A percentile compares a stretch with the other conserved stretches of the same genome.
phyloP scores from a whole-genome alignment of 208 protist genomes.

The Acanthamoeba triangularis region DNA sequence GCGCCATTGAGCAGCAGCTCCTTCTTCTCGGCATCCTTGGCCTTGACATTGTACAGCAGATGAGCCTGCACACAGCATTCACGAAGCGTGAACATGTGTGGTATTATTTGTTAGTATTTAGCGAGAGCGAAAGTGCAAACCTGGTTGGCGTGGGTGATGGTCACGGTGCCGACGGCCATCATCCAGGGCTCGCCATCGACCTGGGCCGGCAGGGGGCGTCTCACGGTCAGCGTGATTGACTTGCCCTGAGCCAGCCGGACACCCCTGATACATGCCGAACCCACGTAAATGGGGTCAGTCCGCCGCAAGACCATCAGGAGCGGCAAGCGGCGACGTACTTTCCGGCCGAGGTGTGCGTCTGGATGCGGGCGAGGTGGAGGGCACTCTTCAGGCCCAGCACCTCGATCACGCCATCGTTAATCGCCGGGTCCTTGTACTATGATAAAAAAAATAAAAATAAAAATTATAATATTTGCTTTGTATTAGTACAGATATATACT shows the following conservation, averaged over 20 bases:
- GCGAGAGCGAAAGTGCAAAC: neutral
- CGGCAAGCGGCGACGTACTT: neutral
- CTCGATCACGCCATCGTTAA: constrained; percentile 66
- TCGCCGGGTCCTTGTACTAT: constrained; percentile 56
- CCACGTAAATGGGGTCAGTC: no score
- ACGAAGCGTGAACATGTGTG: neutral
- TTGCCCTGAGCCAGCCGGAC: constrained; percentile 48
- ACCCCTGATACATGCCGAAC: neutral
- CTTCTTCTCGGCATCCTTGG: constrained; percentile 66
- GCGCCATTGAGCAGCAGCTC: constrained; percentile 35
- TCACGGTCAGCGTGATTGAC: constrained; percentile 29
- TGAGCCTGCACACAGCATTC: neutral
- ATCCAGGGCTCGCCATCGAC: constrained; percentile 71
- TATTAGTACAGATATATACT: neutral
- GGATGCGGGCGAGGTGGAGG: constrained; percentile 62
- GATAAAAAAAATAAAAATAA: neutral
- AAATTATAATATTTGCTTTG: no score
- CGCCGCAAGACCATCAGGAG: neutral
- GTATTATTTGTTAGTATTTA: neutral
- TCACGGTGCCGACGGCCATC: constrained; percentile 14
- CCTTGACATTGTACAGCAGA: constrained; percentile 54
- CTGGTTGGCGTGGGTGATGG: constrained; percentile 21
- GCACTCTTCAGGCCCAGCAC: constrained; percentile 63
- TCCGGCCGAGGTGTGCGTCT: constrained; percentile 56
- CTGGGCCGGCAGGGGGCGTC: constrained; percentile 25